phyloP scores from a whole-genome alignment of 306 rosid species.

The Abrus pulchellus region DNA sequence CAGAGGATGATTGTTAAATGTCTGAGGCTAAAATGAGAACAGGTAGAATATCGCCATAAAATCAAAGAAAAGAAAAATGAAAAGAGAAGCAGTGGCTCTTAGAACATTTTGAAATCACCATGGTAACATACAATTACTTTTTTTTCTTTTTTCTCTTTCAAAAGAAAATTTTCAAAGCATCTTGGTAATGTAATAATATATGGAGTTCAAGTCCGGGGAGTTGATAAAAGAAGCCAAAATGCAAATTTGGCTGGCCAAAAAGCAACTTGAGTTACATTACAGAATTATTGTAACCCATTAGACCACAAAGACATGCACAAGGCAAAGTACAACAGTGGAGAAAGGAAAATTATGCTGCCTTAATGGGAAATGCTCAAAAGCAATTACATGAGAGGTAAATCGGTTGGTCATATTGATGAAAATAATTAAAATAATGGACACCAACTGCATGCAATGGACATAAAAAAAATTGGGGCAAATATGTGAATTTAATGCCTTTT shows the following conservation, averaged over 20 bases:
- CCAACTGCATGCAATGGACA: slow-evolving; percentile 19
- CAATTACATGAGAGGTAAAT: slow-evolving; percentile 20
- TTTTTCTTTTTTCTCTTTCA: no score
- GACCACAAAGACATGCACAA: slow-evolving; percentile 25
- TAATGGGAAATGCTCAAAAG: slow-evolving; percentile 19
- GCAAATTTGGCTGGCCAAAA: slow-evolving; percentile 24
- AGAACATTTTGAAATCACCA: slow-evolving; percentile 28
- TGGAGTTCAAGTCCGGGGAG: slow-evolving; percentile 33
- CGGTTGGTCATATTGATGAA: neutral
- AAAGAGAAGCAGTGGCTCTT: slow-evolving; percentile 11
- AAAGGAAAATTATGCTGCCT: no score
- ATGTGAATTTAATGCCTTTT: neutral
- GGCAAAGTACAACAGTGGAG: no score
- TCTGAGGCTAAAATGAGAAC: slow-evolving; percentile 35
- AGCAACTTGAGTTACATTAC: slow-evolving; percentile 23
- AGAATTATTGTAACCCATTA: slow-evolving; percentile 10
- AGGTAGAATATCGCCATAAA: slow-evolving; percentile 27
- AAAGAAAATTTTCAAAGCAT: slow-evolving; percentile 2
- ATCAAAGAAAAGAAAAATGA: slow-evolving; percentile 11
- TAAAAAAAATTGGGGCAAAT: slow-evolving; percentile 24
- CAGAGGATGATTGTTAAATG: slow-evolving; percentile 19
- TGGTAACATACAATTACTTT: neutral
- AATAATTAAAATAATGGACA: slow-evolving; percentile 10
- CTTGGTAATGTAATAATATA: neutral
- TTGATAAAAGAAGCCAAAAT: slow-evolving; percentile 14